These are phyloP conservation scores for Penicillium sp. DNA, from an alignment of 2,329 filamentous ascomycete genomes.

Conservation along the genomic window DNA sequence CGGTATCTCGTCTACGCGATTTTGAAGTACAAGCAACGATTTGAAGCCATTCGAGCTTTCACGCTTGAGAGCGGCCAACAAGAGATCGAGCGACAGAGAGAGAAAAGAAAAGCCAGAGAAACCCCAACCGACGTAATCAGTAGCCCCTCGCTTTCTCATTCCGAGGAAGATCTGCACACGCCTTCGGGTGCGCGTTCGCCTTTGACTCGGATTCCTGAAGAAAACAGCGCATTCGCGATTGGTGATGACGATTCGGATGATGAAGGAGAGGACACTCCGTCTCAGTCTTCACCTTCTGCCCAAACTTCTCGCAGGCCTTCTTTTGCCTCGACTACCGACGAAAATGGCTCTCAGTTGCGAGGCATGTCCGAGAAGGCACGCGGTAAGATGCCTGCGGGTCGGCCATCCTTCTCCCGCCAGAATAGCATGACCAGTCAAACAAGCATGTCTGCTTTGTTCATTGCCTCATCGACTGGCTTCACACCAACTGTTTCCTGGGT, in stretches of 20 bases:
- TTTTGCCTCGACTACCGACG: slow-evolving; percentile 67
- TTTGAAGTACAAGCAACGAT: slow-evolving; percentile 75
- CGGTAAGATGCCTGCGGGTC: slow-evolving; percentile 88
- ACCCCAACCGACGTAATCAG: slow-evolving; percentile 37
- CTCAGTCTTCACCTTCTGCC: slow-evolving; percentile 57
- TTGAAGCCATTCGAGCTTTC: slow-evolving; percentile 82
- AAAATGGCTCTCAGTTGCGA: slow-evolving; percentile 77
- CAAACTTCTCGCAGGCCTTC: slow-evolving; percentile 66
- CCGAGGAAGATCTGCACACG: slow-evolving; percentile 42
- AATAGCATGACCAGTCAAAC: slow-evolving; percentile 83
- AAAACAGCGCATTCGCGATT: slow-evolving; percentile 82
- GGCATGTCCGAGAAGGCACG: slow-evolving; percentile 97
- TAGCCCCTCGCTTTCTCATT: slow-evolving; percentile 38
- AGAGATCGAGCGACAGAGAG: slow-evolving; percentile 79
- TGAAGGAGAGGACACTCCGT: slow-evolving; percentile 62
- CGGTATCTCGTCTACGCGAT: slow-evolving; percentile 78
- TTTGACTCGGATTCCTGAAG: slow-evolving; percentile 70
- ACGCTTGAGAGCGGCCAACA: slow-evolving; percentile 90
- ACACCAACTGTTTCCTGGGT: slow-evolving; percentile 77
- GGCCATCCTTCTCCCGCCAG: slow-evolving; percentile 81
- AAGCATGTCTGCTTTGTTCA: slow-evolving; percentile 61
- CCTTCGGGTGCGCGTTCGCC: slow-evolving; percentile 57
- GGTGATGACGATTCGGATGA: slow-evolving; percentile 70
- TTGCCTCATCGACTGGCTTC: slow-evolving; percentile 60
- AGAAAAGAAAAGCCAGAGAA: slow-evolving; percentile 65